Conservation (phyloP, 768 basidiomycete genomes). For the Leccinellum albellum region DNA sequence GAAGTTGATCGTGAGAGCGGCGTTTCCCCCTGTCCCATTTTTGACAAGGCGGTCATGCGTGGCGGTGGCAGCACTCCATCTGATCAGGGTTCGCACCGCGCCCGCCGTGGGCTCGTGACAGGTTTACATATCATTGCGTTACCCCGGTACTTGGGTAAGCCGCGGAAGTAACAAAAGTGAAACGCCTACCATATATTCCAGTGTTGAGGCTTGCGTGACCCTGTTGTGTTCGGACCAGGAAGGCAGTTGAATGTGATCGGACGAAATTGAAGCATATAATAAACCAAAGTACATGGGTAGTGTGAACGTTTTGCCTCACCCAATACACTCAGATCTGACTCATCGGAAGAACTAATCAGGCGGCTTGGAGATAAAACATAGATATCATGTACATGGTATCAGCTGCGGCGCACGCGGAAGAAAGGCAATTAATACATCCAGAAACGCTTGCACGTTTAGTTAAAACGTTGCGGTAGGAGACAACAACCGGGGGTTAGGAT, state of each 20-base stretch:
- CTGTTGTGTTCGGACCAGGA: background rate
- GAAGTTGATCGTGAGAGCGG: background rate
- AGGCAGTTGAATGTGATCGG: background rate
- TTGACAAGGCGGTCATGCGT: background rate
- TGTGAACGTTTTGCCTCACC: background rate
- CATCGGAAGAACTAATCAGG: background rate
- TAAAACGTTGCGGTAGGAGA: background rate
- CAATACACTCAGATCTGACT: background rate
- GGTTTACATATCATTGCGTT: background rate
- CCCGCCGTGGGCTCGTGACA: background rate
- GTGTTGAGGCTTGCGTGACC: background rate
- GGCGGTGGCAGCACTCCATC: background rate
- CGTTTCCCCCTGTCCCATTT: background rate
- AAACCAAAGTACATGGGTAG: background rate
- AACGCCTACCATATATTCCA: background rate
- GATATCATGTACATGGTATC: background rate
- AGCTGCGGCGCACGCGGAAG: background rate
- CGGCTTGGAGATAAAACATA: background rate
- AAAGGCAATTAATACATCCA: background rate
- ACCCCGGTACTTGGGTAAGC: background rate
- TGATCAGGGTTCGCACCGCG: background rate
- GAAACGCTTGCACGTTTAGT: no score
- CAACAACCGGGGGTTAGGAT: background rate
- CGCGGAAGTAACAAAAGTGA: background rate
- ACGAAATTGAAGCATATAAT: no score